phyloP scores from a whole-genome alignment of 768 basidiomycete genomes.

The Lentinula boryana region DNA sequence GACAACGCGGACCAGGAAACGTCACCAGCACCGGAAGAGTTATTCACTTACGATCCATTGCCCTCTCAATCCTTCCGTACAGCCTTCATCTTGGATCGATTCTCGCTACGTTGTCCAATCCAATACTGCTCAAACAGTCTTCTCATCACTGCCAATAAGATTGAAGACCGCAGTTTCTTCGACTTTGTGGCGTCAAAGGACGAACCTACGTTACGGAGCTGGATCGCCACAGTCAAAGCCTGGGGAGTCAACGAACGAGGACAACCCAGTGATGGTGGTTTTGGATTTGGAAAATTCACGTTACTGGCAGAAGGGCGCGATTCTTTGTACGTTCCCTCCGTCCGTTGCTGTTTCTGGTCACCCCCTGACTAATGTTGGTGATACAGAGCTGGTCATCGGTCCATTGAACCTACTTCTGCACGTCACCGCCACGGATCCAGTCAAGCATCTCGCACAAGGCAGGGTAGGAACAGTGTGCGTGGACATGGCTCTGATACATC shows the following conservation, averaged over 20 bases:
- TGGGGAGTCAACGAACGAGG: slow-evolving; percentile 85
- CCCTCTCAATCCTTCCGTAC: slow-evolving; percentile 69
- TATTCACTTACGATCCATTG: slow-evolving; percentile 54
- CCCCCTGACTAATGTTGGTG: background rate
- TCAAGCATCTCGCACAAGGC: background rate
- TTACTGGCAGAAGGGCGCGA: slow-evolving; percentile 55
- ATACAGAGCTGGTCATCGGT: background rate
- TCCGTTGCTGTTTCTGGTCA: background rate
- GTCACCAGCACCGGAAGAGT: slow-evolving; percentile 4
- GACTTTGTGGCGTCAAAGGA: slow-evolving; percentile 67
- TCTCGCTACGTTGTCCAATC: slow-evolving; percentile 58
- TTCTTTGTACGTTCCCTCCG: slow-evolving; percentile 39
- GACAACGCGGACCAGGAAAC: background rate
- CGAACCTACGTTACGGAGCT: slow-evolving; percentile 60
- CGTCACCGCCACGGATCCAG: background rate
- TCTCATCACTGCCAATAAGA: slow-evolving; percentile 50
- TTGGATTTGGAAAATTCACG: slow-evolving; percentile 72
- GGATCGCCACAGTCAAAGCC: slow-evolving; percentile 73
- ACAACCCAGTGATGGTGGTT: slow-evolving; percentile 79
- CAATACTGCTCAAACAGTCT: slow-evolving; percentile 72
- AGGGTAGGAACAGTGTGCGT: background rate
- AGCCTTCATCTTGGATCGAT: slow-evolving; percentile 78
- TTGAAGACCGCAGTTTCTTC: slow-evolving; percentile 64
- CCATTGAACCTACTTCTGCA: background rate
- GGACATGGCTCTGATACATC: background rate